Base-by-base conservation (phyloP, 805 yeast species). In the Wickerhamiella qilinensis region DNA sequence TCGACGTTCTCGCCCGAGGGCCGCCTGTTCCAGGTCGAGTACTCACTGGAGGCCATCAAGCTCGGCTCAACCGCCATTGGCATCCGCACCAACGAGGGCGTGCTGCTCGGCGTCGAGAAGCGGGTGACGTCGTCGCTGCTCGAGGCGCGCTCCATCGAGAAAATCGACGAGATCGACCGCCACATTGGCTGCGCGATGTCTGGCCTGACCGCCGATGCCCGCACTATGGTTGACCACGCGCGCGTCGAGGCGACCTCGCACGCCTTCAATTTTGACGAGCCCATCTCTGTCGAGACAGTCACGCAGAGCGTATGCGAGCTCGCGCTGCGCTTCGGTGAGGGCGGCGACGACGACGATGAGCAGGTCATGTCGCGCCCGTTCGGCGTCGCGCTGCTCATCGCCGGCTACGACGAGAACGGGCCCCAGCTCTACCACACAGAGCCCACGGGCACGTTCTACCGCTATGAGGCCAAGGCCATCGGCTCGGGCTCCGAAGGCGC, bases 401-500 rank as follows among this genome's bases (percentile, higher is more conserved):
- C 97, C 4, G 99, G 99, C 37, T 70, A 76, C 50, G 98, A 91
- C 63, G 93, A 83, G 50, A 77, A 83, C 53, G 98, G 98, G 1
- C 94, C 95, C 35, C 98, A 91, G 60, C 70, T 91, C 50, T 62
- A 82, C 58, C 96, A 91, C 58, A 94, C 97, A n/a, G 99, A 91
- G 62, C 98, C 99, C 30, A 82, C 94, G 12, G 99, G 99, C 42
- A 91, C 99, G 1, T 91, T 85, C 52, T 93, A 91, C 64, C 75
- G 91, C 61, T 91, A 91, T 57, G 95, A 91, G 54, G 99, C 98
- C 21, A 93, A 91, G 63, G 98, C 98, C 11, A 91, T 93, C 53
- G 99, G 99, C 12, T 82, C 95, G 1, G 99, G 99, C 17, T 81
- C 94, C 14, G 99, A 91, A 62, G 98, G 98, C 46, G 99, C 99